Percentiles rank a stretch among this genome's conserved stretches.
Conservation (phyloP, 2,329 filamentous ascomycete genomes). For the Calonectria crousiana region DNA sequence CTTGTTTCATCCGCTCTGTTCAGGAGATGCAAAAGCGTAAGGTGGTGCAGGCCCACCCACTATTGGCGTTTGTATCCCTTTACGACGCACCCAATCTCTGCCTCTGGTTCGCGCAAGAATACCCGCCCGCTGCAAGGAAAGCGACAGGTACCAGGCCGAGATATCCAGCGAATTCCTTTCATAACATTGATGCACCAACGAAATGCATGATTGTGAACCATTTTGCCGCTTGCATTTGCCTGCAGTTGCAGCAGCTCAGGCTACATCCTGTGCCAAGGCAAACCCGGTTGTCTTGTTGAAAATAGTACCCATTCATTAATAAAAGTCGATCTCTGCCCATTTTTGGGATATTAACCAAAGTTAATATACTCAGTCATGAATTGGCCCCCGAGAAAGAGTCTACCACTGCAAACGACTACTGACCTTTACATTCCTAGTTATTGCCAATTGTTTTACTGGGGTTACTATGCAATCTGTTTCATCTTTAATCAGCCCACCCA, state of each 20-base stretch:
- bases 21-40: background rate
- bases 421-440: no score
- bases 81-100: background rate
- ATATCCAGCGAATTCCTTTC: background rate
- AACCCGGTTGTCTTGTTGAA: no score
- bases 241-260: no score
- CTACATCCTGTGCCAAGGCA: no score
- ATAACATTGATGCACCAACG: background rate
- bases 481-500: background rate
- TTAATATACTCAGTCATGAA: no score
- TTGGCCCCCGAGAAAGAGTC: background rate
- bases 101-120: background rate
- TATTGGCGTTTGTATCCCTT: background rate
- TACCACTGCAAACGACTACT: no score
- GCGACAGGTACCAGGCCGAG: background rate
- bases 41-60: no score
- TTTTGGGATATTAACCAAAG: no score
- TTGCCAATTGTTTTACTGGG: no score
- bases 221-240: no score
- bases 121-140: background rate
- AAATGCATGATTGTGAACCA: background rate
- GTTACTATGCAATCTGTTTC: background rate
- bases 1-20: background rate
- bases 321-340: no score
- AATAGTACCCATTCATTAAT: no score